Base-by-base conservation (phyloP, 352 stramenopile species). In the Phytophthora boehmeriae region DNA sequence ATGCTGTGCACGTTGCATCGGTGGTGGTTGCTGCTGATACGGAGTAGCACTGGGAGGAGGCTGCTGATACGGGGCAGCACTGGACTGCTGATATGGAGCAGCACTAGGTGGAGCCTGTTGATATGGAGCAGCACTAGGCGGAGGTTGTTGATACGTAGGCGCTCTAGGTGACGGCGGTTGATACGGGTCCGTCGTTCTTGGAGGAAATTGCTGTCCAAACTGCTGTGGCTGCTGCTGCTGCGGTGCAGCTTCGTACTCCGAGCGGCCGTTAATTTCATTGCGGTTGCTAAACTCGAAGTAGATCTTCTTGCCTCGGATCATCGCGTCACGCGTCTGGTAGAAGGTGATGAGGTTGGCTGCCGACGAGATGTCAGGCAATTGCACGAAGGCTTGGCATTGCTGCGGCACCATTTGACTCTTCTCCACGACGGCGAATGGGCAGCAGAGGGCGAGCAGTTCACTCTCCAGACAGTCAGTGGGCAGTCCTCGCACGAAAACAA, bases 311-410 rank as follows among this genome's bases (percentile, higher is more conserved):
- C 83, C 83, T 22, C 86, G 83, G 51, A 94, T 84, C 43, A 89
- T 68, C 2, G 83, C 86, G 52, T 94, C 83, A 4, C 80, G 79
- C 13, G 81, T 74, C 65, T 90, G 76, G 56, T 94, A 94, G 58
- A 94, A 94, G 17, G 71, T 66, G 56, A 94, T 81, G 38, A 94
- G 73, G 62, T 89, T 94, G 36, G 74, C 71, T 9, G 86, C 83
- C 5, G 86, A 75, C 5, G 71, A 49, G 22, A 80, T 73, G 44
- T 94, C 83, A 2, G 86, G 81, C 3, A 94, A 73, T 57, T 94
- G 83, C 36, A 94, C 81, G 64, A 94, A 92, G 30, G 86, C 86
- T 63, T 92, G 78, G 62, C 76, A 77, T 60, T 92, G 92, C 17
- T 83, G 75, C 14, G 81, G 75, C 54, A 91, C 86, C 66, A 94